Conservation (phyloP, 176 grass and related monocot genomes). For the Oryza glaberrima region DNA sequence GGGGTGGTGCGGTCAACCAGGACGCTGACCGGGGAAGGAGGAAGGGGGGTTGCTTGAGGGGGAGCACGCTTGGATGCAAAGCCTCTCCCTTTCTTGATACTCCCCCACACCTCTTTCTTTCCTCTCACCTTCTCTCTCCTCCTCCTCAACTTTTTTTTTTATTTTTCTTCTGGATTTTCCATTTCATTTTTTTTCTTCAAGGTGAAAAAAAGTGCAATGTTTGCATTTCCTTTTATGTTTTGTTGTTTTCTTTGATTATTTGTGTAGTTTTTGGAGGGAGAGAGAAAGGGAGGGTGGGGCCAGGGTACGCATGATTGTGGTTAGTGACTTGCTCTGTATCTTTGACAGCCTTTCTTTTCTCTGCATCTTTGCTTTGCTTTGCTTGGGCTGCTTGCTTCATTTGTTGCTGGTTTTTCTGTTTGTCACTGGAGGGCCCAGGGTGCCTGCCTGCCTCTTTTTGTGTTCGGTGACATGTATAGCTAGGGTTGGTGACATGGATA, state of each 20-base stretch:
- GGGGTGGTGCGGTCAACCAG: slow-evolving; percentile 49
- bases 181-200: neutral
- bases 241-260: neutral
- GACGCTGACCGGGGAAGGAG: slow-evolving; percentile 42
- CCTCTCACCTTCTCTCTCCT: neutral
- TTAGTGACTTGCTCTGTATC: slow-evolving; percentile 39
- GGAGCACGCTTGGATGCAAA: slow-evolving; percentile 63
- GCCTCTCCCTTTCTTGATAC: slow-evolving; percentile 60
- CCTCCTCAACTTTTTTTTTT: neutral
- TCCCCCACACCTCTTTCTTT: slow-evolving; percentile 2
- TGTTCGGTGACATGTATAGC: neutral
- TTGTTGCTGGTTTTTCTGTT: slow-evolving; percentile 27
- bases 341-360: slow-evolving; percentile 32
- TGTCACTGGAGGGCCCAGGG: slow-evolving; percentile 11
- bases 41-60: slow-evolving; percentile 46
- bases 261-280: neutral
- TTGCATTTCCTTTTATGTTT: neutral
- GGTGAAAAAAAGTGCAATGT: neutral
- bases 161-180: neutral
- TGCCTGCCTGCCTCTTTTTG: neutral
- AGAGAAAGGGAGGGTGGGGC: slow-evolving; percentile 10
- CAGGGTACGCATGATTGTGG: slow-evolving; percentile 48
- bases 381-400: slow-evolving; percentile 40
- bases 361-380: slow-evolving; percentile 34
- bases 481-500: slow-evolving; percentile 49